These are phyloP conservation scores for Xylariaceae sp. DNA, from an alignment of 2,329 filamentous ascomycete species.

Conservation along the genomic window DNA sequence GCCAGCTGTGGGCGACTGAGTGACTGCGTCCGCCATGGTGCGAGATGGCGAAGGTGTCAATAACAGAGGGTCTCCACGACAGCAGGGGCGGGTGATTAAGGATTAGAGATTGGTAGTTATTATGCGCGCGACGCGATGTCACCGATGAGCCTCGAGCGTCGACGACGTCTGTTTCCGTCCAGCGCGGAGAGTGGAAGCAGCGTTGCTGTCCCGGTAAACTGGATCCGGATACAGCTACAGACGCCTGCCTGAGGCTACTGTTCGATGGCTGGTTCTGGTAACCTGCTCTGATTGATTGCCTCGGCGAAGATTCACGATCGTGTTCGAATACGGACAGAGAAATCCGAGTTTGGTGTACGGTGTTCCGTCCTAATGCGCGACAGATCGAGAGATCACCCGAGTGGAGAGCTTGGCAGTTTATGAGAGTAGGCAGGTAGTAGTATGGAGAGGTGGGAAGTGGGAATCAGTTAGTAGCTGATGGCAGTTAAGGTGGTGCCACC, in stretches of 20 bases:
- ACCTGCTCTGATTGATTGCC: background rate
- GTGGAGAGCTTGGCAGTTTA: background rate
- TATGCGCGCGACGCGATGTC: background rate
- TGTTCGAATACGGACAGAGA: background rate
- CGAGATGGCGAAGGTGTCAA: background rate
- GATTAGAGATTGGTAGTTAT: background rate
- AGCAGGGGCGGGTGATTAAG: background rate
- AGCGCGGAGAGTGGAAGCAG: constrained; percentile 10
- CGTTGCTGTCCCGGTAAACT: background rate
- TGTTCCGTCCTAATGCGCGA: background rate
- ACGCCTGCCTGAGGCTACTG: background rate
- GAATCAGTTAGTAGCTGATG: too few relatives aligned
- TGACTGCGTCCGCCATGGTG: constrained; percentile 28
- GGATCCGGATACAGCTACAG: background rate
- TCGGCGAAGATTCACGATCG: background rate
- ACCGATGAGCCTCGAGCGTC: constrained; percentile 8
- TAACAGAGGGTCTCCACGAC: background rate
- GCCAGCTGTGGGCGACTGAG: constrained; percentile 21
- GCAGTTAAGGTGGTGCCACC: too few relatives aligned
- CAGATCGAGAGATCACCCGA: background rate
- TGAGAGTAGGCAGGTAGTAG: too few relatives aligned
- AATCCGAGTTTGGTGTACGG: background rate
- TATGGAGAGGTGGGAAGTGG: too few relatives aligned
- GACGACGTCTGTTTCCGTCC: constrained; percentile 1
- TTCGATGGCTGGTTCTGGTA: background rate